Evolutionary conservation across 345 rosid genomes (phyloP).

Genomic region (Eucalyptus albens): DNA sequence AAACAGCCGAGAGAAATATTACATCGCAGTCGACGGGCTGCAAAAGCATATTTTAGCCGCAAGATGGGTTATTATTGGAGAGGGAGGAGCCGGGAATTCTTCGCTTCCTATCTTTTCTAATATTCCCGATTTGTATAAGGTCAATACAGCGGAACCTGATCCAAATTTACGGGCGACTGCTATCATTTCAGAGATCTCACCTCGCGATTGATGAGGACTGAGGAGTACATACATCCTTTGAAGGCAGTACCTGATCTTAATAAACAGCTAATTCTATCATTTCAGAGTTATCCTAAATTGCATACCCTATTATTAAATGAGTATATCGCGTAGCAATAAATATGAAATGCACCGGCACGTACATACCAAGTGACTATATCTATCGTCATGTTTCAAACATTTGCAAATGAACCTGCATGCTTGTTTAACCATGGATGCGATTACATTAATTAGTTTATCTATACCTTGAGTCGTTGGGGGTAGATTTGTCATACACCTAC

Average conservation of each 20-base stretch:
- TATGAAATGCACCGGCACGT: neutral
- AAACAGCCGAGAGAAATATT: neutral
- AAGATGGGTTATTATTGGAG: neutral
- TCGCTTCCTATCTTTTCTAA: neutral
- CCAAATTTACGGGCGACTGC: neutral
- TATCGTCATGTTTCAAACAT: neutral
- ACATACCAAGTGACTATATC: neutral
- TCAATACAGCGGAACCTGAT: neutral
- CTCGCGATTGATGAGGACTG: neutral
- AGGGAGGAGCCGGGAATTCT: neutral
- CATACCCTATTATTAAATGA: neutral
- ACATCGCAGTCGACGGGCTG: neutral
- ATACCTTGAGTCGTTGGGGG: neutral
- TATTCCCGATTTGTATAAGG: neutral
- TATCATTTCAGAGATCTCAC: neutral
- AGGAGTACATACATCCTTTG: neutral
- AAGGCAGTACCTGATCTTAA: neutral
- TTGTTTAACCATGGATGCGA: neutral
- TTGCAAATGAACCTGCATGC: neutral
- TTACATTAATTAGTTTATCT: neutral
- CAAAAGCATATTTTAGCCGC: neutral
- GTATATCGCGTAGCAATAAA: neutral
- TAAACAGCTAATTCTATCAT: neutral
- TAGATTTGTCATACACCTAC: neutral
- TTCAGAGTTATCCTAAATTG: neutral